Percentiles rank a stretch among this genome's conserved stretches.
Conservation (phyloP, 2,329 filamentous ascomycete genomes). For the Penicillium carneum region DNA sequence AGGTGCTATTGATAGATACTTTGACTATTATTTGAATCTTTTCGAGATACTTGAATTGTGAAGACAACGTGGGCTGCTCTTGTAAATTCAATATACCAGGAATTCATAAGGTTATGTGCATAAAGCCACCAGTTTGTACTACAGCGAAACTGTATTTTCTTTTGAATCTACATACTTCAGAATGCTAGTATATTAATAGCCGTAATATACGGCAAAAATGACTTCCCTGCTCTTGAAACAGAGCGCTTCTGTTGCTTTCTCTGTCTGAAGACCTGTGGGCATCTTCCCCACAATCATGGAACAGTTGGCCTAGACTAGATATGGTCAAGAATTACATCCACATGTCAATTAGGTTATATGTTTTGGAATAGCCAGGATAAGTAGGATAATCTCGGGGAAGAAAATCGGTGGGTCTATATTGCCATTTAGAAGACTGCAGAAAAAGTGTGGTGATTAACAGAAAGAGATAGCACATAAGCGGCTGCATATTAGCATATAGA, state of each 20-base stretch:
- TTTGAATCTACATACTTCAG: neutral
- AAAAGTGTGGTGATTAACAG: neutral
- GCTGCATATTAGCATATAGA: neutral
- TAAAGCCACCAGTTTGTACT: neutral
- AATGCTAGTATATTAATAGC: neutral
- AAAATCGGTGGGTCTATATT: neutral
- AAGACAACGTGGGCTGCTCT: neutral
- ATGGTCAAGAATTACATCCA: neutral
- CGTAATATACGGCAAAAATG: neutral
- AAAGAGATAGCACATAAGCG: neutral
- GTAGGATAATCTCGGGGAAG: neutral
- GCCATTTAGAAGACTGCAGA: neutral
- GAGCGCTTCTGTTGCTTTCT: neutral
- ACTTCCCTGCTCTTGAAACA: neutral
- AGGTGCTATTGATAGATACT: neutral
- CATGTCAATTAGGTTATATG: neutral
- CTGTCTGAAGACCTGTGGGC: neutral
- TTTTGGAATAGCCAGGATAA: neutral
- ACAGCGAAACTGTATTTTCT: too few relatives aligned
- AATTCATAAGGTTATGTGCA: neutral
- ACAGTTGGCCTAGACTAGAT: neutral
- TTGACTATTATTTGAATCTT: too few relatives aligned
- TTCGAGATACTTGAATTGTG: fast-evolving
- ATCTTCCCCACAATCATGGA: neutral
- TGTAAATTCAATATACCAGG: neutral